These are phyloP conservation scores for Diacronema lutheri DNA, from an alignment of 78 protist species.

Conservation along the genomic window DNA sequence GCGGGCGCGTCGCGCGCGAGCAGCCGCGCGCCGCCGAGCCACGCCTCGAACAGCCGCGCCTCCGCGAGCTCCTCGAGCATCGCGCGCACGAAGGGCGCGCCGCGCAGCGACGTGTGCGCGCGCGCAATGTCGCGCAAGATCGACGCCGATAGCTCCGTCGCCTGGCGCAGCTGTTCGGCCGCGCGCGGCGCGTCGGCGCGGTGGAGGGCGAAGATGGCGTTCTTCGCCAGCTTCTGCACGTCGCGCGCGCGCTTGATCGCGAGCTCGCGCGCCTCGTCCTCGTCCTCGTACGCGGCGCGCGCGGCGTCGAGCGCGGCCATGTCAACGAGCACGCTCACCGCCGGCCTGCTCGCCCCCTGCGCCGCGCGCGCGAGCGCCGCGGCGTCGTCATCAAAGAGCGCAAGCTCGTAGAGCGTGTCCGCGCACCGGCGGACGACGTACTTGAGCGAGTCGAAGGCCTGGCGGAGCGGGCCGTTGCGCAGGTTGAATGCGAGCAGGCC, in stretches of 20 bases:
- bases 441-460: not conserved
- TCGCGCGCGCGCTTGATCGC: not conserved
- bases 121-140: not conserved
- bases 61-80: constrained; percentile 4
- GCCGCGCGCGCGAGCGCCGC: not conserved
- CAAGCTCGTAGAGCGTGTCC: not conserved
- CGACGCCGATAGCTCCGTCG: not conserved
- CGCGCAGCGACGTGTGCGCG: not conserved
- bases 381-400: not conserved
- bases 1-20: not conserved
- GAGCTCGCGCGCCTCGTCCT: not conserved
- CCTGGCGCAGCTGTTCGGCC: not conserved
- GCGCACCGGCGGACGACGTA: not conserved
- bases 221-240: not conserved
- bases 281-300: not conserved
- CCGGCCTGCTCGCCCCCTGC: too few relatives aligned
- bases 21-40: not conserved
- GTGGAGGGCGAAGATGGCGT: not conserved
- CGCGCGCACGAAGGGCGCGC: not conserved
- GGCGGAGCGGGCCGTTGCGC: not conserved
- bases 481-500: not conserved
- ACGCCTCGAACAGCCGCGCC: not conserved
- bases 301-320: not conserved
- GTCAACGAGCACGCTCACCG: not conserved
- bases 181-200: not conserved